These are phyloP conservation scores for Eleusine indica DNA, from an alignment of 176 grass and related monocot species.

Conservation along the genomic window DNA sequence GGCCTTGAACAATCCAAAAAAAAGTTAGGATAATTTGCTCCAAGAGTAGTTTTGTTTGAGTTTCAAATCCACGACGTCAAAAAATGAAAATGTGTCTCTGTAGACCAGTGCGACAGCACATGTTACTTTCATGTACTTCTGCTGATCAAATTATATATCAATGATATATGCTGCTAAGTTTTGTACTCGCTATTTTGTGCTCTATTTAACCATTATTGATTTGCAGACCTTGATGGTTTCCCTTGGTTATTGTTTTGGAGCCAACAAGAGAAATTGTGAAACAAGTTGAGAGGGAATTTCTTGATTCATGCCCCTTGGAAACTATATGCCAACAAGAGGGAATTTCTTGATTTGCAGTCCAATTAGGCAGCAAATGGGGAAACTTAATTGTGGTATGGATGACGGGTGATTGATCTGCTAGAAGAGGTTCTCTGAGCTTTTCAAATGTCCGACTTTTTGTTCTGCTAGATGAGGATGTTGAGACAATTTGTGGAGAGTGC, in stretches of 20 bases:
- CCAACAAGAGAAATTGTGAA: constrained; percentile 94
- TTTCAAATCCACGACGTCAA: background rate
- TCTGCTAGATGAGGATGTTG: constrained; percentile 92
- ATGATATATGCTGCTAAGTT: background rate
- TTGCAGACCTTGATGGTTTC: constrained; percentile 58
- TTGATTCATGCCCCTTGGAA: constrained; percentile 65
- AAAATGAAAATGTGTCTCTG: background rate
- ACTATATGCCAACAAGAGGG: constrained; percentile 90
- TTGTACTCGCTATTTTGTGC: no score
- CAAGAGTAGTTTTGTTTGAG: background rate
- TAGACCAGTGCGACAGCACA: background rate
- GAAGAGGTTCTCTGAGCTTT: constrained; percentile 67
- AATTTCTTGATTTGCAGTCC: no score
- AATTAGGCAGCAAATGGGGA: constrained; percentile 78
- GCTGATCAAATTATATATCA: background rate
- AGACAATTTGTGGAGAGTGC: constrained; percentile 75
- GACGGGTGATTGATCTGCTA: constrained; percentile 86
- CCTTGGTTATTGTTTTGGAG: constrained; percentile 79
- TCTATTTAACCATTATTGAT: background rate
- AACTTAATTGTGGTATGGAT: constrained; percentile 78
- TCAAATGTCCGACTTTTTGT: constrained; percentile 77
- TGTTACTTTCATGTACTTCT: background rate
- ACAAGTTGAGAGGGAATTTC: constrained; percentile 96
- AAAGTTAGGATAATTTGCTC: background rate
- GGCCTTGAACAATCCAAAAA: background rate